phyloP scores from a whole-genome alignment of 2,329 filamentous ascomycete species.

The Volutella citrinella region DNA sequence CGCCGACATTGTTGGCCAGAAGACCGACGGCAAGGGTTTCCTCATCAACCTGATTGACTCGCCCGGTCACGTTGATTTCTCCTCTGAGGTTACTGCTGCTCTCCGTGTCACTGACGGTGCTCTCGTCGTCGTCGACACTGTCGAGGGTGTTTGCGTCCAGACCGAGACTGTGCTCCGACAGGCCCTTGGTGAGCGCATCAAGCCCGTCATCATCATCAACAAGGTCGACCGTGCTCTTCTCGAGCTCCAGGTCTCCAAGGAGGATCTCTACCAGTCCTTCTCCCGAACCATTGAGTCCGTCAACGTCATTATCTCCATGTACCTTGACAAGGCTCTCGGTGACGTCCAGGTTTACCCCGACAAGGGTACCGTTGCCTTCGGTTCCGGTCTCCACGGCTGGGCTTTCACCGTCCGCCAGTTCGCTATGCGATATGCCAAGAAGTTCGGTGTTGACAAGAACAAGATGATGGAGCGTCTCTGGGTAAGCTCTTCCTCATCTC shows the following conservation, averaged over 20 bases:
- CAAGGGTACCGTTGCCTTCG: constrained; percentile 97
- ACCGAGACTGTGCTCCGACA: constrained; percentile 99
- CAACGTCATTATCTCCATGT: constrained; percentile 99
- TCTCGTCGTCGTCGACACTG: constrained; percentile 98
- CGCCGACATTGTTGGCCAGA: constrained; percentile 88
- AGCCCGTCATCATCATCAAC: constrained; percentile 99
- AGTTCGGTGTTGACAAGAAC: constrained; percentile 99
- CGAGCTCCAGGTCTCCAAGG: constrained; percentile 97
- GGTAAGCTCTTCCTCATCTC: constrained; percentile 52
- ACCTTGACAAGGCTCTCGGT: constrained; percentile 94
- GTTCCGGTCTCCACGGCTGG: constrained; percentile 99
- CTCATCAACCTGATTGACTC: constrained; percentile 99
- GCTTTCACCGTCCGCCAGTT: constrained; percentile 99
- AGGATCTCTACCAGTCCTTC: constrained; percentile 99
- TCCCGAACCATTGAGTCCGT: constrained; percentile 99
- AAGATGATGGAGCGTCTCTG: constrained; percentile 99
- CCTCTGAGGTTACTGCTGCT: constrained; percentile 97
- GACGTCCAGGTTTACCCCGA: constrained; percentile 99
- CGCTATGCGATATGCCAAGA: constrained; percentile 94
- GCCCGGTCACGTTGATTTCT: constrained; percentile 99
- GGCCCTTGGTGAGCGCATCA: constrained; percentile 99
- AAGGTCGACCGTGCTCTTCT: constrained; percentile 99
- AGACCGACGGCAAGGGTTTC: constrained; percentile 92
- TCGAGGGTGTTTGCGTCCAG: constrained; percentile 99
- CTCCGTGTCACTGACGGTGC: constrained; percentile 99